Evolutionary conservation across 345 rosid genomes (phyloP).

Genomic region (Psidium guajava): DNA sequence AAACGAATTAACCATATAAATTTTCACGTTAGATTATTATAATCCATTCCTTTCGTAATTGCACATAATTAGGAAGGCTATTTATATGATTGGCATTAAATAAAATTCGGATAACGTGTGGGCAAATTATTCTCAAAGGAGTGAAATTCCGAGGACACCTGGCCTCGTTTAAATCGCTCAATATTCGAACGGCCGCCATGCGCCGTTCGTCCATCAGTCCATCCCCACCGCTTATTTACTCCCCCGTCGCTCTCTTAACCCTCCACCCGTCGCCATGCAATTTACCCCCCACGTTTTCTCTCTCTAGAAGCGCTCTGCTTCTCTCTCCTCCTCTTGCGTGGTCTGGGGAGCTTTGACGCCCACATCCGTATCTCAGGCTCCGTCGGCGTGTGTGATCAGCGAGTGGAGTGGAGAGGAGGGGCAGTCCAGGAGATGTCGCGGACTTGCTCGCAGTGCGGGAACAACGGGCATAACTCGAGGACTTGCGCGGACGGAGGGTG

Average conservation of each 20-base stretch:
- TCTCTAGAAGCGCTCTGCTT: not conserved
- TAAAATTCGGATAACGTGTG: not conserved
- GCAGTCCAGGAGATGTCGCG: constrained; percentile 21
- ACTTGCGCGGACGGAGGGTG: constrained; percentile 35
- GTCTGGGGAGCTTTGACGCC: not conserved
- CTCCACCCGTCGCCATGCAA: not conserved
- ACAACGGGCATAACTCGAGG: constrained; percentile 59
- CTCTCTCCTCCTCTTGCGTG: constrained; percentile 1
- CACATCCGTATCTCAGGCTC: not conserved
- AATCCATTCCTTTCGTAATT: not conserved
- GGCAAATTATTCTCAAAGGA: not conserved
- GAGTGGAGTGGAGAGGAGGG: not conserved
- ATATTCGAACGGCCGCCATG: not conserved
- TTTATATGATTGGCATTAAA: not conserved
- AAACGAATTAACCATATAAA: not conserved
- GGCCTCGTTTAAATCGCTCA: not conserved
- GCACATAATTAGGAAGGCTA: not conserved
- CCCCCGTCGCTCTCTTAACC: not conserved
- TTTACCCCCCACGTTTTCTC: not conserved
- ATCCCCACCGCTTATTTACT: not conserved
- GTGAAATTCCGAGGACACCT: not conserved
- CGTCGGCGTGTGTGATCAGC: not conserved
- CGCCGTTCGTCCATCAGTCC: not conserved
- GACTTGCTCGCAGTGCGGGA: constrained; percentile 61
- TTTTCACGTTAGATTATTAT: not conserved